These are phyloP conservation scores for Tylopilus sp. DNA, from an alignment of 1,284 basidiomycete species.

Conservation along the genomic window DNA sequence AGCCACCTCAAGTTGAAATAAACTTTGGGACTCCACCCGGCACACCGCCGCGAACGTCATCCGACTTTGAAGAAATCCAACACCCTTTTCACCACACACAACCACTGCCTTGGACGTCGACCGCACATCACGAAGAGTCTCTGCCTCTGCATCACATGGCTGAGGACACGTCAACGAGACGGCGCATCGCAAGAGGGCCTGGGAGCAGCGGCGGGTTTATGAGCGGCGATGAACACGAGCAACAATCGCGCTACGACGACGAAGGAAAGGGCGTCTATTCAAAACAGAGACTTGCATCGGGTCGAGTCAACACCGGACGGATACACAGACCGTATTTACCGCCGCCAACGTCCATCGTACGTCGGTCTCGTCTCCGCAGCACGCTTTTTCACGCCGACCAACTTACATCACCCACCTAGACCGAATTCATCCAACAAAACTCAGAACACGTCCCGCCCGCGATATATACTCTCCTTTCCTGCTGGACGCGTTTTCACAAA, in stretches of 20 bases:
- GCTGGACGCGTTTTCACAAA: slow-evolving; percentile 94
- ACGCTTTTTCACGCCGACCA: background rate
- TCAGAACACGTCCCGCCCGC: slow-evolving; percentile 85
- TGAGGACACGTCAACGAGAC: slow-evolving; percentile 73
- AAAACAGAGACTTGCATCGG: slow-evolving; percentile 63
- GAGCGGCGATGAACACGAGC: slow-evolving; percentile 50
- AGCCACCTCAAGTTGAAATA: slow-evolving; percentile 72
- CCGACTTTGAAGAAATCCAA: slow-evolving; percentile 77
- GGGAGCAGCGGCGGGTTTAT: slow-evolving; percentile 49
- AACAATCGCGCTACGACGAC: slow-evolving; percentile 61
- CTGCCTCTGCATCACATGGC: slow-evolving; percentile 78
- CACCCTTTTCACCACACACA: slow-evolving; percentile 60
- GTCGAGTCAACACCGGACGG: slow-evolving; percentile 69
- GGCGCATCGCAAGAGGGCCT: slow-evolving; percentile 63
- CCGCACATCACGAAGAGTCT: slow-evolving; percentile 58
- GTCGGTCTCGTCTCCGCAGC: slow-evolving; percentile 38
- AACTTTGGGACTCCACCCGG: slow-evolving; percentile 72
- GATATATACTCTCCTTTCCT: slow-evolving; percentile 92
- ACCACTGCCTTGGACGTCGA: slow-evolving; percentile 46
- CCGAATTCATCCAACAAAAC: slow-evolving; percentile 86
- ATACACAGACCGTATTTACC: slow-evolving; percentile 68
- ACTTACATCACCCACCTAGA: slow-evolving; percentile 50
- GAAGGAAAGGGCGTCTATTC: slow-evolving; percentile 81
- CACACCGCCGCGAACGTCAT: slow-evolving; percentile 58
- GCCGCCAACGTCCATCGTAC: slow-evolving; percentile 78